Evolutionary conservation across 139 green algal species (phyloP).

Genomic region (Auxenochlorella protothecoides): DNA sequence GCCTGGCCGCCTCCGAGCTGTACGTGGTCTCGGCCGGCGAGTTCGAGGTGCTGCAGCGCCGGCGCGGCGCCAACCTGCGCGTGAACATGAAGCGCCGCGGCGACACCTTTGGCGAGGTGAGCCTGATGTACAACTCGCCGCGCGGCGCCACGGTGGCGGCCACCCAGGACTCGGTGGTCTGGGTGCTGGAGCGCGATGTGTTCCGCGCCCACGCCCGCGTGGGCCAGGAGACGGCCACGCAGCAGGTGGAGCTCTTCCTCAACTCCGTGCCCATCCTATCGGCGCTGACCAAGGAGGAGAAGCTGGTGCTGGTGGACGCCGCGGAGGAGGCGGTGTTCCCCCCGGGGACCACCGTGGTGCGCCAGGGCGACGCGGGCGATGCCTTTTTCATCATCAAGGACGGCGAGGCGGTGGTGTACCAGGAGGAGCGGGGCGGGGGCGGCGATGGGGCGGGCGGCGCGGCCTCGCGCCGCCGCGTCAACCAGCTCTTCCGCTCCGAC

Average conservation of each 20-base stretch:
- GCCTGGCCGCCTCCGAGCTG: constrained; percentile 70
- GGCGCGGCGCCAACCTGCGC: constrained; percentile 75
- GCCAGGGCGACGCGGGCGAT: constrained; percentile 70
- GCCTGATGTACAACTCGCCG: constrained; percentile 81
- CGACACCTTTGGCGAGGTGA: constrained; percentile 85
- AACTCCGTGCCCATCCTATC: constrained; percentile 79
- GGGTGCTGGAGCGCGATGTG: constrained; percentile 75
- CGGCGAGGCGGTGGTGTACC: constrained; percentile 79
- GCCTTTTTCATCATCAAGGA: constrained; percentile 93
- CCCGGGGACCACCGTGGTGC: constrained; percentile 23
- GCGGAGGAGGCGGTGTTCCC: constrained; percentile 56
- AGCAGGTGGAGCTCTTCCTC: constrained; percentile 81
- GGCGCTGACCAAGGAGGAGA: constrained; percentile 64
- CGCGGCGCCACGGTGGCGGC: constrained; percentile 82
- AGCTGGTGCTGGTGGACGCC: constrained; percentile 63
- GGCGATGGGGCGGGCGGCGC: constrained; percentile 7
- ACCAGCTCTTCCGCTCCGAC: constrained; percentile 84
- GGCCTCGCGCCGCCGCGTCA: constrained; percentile 50
- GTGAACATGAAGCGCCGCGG: constrained; percentile 81
- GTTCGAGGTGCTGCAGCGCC: constrained; percentile 82
- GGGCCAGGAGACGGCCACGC: constrained; percentile 44
- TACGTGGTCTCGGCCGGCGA: constrained; percentile 88
- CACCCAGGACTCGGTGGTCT: constrained; percentile 70
- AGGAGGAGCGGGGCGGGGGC: constrained; percentile 28
- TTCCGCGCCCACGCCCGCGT: constrained; percentile 73